Evolutionary conservation across 768 basidiomycete genomes (phyloP).

Genomic region (Naganishia kalamii): DNA sequence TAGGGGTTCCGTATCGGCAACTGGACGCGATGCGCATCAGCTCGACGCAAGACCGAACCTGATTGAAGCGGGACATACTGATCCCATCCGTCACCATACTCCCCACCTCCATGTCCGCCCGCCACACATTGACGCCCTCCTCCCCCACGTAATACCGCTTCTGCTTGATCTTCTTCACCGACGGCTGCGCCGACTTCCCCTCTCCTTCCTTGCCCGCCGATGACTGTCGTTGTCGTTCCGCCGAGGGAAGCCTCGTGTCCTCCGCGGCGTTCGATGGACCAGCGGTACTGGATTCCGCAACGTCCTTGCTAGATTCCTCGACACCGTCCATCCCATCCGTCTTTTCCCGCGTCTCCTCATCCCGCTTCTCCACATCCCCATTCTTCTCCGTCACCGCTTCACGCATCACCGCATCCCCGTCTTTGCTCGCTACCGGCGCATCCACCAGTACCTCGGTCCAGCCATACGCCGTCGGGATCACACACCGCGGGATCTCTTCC

Average conservation of each 20-base stretch:
- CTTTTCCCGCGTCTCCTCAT: not conserved
- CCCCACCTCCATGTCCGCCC: slow-evolving; percentile 76
- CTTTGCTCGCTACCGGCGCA: not conserved
- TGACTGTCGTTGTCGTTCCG: slow-evolving; percentile 1
- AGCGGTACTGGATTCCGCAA: not conserved
- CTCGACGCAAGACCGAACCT: not conserved
- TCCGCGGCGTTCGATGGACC: not conserved
- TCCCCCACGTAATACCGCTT: slow-evolving; percentile 70
- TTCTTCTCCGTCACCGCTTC: not conserved
- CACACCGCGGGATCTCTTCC: slow-evolving; percentile 87
- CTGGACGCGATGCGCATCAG: slow-evolving; percentile 25
- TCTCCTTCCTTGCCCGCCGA: not conserved
- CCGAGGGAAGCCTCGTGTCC: not conserved
- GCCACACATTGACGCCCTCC: slow-evolving; percentile 81
- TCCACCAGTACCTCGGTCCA: slow-evolving; percentile 52
- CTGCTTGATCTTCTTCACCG: slow-evolving; percentile 48
- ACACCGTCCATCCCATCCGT: slow-evolving; percentile 1
- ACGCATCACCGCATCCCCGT: no score
- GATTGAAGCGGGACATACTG: slow-evolving; percentile 51
- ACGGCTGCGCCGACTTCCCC: slow-evolving; percentile 21
- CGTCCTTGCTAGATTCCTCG: not conserved
- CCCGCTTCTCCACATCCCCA: not conserved
- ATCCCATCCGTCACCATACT: slow-evolving; percentile 80
- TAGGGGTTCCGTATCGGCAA: slow-evolving; percentile 42
- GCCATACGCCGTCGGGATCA: slow-evolving; percentile 84